Conservation (phyloP, 1,139 yeast species). For the Candida tropicalis region DNA sequence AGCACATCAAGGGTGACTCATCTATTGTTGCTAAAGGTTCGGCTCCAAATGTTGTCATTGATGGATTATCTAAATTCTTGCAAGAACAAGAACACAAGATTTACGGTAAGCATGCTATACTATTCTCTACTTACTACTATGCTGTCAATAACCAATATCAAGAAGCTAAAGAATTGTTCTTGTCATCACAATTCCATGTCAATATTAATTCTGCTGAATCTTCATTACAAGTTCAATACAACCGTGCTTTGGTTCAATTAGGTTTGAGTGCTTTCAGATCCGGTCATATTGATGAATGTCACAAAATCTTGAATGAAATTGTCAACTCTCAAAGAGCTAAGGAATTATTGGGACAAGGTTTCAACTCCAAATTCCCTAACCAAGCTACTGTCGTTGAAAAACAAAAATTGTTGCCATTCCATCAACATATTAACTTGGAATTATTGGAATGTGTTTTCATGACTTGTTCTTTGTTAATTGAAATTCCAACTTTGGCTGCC, state of each 20-base stretch:
- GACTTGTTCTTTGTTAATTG: slow-evolving; percentile 87
- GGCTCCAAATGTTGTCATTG: slow-evolving; percentile 53
- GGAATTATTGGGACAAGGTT: slow-evolving; percentile 94
- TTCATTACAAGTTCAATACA: slow-evolving; percentile 85
- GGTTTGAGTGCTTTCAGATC: slow-evolving; percentile 95
- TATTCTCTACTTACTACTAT: slow-evolving; percentile 85
- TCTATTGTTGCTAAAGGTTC: slow-evolving; percentile 34
- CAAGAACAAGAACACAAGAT: slow-evolving; percentile 66
- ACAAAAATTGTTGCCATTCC: slow-evolving; percentile 93
- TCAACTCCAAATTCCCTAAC: slow-evolving; percentile 66
- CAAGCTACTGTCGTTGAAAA: slow-evolving; percentile 63
- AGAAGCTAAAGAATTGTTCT: slow-evolving; percentile 85
- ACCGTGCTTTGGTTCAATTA: slow-evolving; percentile 92
- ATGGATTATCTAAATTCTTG: slow-evolving; percentile 65
- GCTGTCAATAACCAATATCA: slow-evolving; percentile 85
- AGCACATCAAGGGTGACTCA: slow-evolving; percentile 38
- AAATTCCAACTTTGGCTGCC: slow-evolving; percentile 77
- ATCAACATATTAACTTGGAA: slow-evolving; percentile 96
- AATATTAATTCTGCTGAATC: slow-evolving; percentile 85
- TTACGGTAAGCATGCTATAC: slow-evolving; percentile 80
- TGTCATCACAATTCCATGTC: slow-evolving; percentile 81
- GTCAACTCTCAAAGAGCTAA: slow-evolving; percentile 85
- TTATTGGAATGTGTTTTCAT: slow-evolving; percentile 91
- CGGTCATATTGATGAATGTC: slow-evolving; percentile 85
- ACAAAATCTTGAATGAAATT: slow-evolving; percentile 85